Conservation (phyloP, 441 rosid species). For the Monsonia emarginata region DNA sequence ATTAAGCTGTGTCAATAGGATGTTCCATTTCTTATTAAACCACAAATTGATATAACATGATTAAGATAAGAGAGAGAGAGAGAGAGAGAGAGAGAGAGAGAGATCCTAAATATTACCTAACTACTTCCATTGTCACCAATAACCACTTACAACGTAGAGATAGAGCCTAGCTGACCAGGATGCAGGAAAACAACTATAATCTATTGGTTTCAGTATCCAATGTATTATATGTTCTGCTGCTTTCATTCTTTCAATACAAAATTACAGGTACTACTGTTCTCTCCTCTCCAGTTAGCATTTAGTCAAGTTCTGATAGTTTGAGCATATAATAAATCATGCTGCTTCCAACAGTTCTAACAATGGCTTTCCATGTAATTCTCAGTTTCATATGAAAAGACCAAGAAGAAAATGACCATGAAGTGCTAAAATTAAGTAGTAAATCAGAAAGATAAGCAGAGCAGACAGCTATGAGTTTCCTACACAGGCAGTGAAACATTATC, state of each 20-base stretch:
- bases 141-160: background rate
- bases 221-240: background rate
- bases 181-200: background rate
- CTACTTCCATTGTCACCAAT: background rate
- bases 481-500: conserved; percentile 10
- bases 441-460: background rate
- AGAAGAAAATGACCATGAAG: background rate
- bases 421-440: background rate
- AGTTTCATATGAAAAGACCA: background rate
- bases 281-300: background rate
- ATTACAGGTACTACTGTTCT: background rate
- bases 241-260: background rate
- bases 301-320: background rate
- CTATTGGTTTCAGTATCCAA: background rate
- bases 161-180: background rate
- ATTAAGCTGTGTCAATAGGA: background rate
- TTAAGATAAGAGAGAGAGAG: too few species aligned
- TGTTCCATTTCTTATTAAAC: background rate
- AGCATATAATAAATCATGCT: background rate
- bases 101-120: too few species aligned
- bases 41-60: background rate
- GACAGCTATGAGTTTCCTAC: background rate
- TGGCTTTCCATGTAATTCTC: background rate
- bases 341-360: background rate
- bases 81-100: too few species aligned